Conservation (phyloP, 768 basidiomycete genomes). For the Macrolepiota albuminosa region DNA sequence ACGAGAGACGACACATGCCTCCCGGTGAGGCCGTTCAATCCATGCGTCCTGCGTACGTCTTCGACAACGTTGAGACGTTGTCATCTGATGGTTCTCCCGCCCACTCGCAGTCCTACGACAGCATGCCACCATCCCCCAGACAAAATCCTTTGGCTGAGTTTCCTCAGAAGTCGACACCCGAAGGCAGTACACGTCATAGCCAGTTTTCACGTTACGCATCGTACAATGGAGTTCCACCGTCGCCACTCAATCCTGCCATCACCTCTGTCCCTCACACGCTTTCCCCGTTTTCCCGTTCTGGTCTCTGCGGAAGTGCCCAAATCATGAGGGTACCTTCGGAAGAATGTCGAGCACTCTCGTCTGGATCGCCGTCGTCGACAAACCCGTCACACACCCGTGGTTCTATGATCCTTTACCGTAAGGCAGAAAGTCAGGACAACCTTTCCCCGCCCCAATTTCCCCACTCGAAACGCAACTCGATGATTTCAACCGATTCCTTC, state of each 20-base stretch:
- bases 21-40: constrained; percentile 3
- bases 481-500: constrained; percentile 33
- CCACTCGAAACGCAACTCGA: constrained; percentile 22
- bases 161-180: not conserved
- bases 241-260: constrained; percentile 16
- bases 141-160: not conserved
- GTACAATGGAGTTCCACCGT: constrained; percentile 7
- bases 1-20: constrained; percentile 17
- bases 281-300: constrained; percentile 19
- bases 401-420: constrained; percentile 33
- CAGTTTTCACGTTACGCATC: constrained; percentile 10
- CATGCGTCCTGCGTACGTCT: constrained; percentile 7
- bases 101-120: not conserved
- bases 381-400: constrained; percentile 15
- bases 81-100: not conserved
- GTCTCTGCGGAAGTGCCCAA: constrained; percentile 12
- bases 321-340: constrained; percentile 19
- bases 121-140: not conserved
- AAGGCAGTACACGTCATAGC: not conserved
- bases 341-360: constrained; percentile 15
- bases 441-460: constrained; percentile 29
- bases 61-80: constrained; percentile 2
- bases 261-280: constrained; percentile 3
- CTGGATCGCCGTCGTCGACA: not conserved
- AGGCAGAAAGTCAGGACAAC: constrained; percentile 23